A percentile compares a stretch with the other conserved stretches of the same genome.
Conservation (phyloP, 148 eudicot species). For the Camellia granthamiana region DNA sequence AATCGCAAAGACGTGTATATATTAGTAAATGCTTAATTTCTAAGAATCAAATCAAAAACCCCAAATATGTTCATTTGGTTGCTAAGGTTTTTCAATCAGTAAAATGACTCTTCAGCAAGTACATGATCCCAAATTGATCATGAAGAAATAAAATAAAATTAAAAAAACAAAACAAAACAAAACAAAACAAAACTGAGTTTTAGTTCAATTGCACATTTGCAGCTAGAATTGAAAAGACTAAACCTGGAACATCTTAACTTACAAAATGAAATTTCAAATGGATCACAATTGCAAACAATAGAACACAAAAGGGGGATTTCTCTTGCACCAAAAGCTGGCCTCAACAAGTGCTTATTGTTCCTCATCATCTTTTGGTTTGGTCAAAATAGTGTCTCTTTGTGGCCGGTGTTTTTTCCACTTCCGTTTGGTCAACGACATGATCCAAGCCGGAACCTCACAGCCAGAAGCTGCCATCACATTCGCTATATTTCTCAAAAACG, state of each 20-base stretch:
- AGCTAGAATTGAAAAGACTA: background rate
- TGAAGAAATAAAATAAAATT: background rate
- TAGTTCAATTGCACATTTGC: background rate
- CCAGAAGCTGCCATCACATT: slow-evolving; percentile 84
- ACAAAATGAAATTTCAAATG: background rate
- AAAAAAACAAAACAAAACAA: background rate
- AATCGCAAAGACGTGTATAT: no score
- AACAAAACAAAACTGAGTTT: background rate
- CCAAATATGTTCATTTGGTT: background rate
- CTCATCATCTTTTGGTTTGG: slow-evolving; percentile 38
- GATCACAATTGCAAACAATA: background rate
- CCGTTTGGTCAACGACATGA: slow-evolving; percentile 63
- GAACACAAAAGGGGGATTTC: background rate
- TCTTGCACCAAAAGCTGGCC: background rate
- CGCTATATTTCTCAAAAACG: slow-evolving; percentile 69
- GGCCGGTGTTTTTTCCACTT: slow-evolving; percentile 92
- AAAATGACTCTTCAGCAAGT: background rate
- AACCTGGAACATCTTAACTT: background rate
- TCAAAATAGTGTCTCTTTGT: slow-evolving; percentile 52
- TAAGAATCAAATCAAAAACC: background rate
- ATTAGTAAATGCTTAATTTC: no score
- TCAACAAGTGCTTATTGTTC: slow-evolving; percentile 10
- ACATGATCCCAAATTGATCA: background rate
- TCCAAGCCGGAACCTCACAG: slow-evolving; percentile 85
- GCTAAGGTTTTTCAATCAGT: background rate